Base-by-base conservation (phyloP, 2,329 filamentous ascomycete genomes). In the Ceratocystis alfenasii region DNA sequence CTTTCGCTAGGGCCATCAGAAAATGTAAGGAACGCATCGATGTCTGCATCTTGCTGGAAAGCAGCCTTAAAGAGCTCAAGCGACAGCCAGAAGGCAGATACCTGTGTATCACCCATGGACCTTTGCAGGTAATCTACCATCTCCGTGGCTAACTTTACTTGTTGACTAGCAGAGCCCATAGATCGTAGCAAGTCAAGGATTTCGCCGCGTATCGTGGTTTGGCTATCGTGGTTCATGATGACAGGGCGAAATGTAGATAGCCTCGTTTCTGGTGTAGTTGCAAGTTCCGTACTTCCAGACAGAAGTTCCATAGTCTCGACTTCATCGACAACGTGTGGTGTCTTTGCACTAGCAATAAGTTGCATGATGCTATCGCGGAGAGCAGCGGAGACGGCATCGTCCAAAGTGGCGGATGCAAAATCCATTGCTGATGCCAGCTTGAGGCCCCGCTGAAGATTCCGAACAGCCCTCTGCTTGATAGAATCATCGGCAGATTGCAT, bases 401-500 rank as follows among this genome's bases (percentile, higher is more conserved):
- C 82, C 3, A 95, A 75, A 0, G 86, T 83, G 0, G 82, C 79
- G 0, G 87, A 88, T 65, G 86, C 82, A 28, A 87, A 79, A 3
- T 84, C 81, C 20, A 89, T 78, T 3, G 81, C 78, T 20, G 81
- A 81, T 22, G 94, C 77, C 6, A 93, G 74, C 36, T 83, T 79
- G 64, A 90, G 85, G 0, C 88, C 86, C 61, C 86, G 87, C 15
- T 87, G 83, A n/a, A 99, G 81, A 69, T 93, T 89, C 33, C 82
- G 81, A 30, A 97, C 81, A 1, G 87, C 85, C 65, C 82, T 81
- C 68, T 85, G 81, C 73, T 95, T 95, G 33, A 81, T 78, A n/a
- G 80, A 80, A 70, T 96, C 90, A 71, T 97, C 91, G 70, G 86
- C 87, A 7, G 86, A 84, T 73, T 93, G 90, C 85, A 96, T 92